Evolutionary conservation across 768 basidiomycete species (phyloP), one percentile per base, ranked within the genome.

Genomic region (Trametes meyenii): DNA sequence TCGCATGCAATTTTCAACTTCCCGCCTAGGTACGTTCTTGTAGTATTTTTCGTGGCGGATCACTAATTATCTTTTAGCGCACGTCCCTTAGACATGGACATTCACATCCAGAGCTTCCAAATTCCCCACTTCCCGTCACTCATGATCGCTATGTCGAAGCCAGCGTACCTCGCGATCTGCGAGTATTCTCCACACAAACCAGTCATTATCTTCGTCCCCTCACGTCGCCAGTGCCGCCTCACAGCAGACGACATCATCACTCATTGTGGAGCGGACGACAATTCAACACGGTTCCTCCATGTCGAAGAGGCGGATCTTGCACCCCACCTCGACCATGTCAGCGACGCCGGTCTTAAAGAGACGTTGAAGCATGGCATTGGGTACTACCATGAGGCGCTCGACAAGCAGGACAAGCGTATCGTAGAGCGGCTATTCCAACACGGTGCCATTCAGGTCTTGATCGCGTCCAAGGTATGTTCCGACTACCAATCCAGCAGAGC

Each of bases 121-220:
- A 92, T 95, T 48, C 93, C 95, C n/a, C 97, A 98, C 71, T 97
- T 96, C 85, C 95, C 97, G 0, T 97, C 95, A 0, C 79, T 99
- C 43, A 98, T 99, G 96, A 94, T 98, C 61, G 85, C 95, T 46
- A 98, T 99, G 97, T 95, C 96, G 10, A 98, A 98, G 72, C 97
- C 97, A 0, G 92, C 96, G 0, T 98, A 98, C 72, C 84, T 98
- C 7, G 88, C 96, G 33, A 90, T 98, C 62, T 78, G 87, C 45
- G 96, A 99, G 70, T 88, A 94, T 65, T 88, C 97, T 0, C 83
- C 87, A 0, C 81, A 84, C 4, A 92, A 91, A 67, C 96, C 96
- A 0, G 92, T 94, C 64, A 89, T 98, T 67, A 77, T 92, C 63
- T 98, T 98, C 62, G 96, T 98, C 0, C 90, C 94, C 0, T 94